Base-by-base conservation (phyloP, 768 basidiomycete genomes). In the Leccinum variicolor region DNA sequence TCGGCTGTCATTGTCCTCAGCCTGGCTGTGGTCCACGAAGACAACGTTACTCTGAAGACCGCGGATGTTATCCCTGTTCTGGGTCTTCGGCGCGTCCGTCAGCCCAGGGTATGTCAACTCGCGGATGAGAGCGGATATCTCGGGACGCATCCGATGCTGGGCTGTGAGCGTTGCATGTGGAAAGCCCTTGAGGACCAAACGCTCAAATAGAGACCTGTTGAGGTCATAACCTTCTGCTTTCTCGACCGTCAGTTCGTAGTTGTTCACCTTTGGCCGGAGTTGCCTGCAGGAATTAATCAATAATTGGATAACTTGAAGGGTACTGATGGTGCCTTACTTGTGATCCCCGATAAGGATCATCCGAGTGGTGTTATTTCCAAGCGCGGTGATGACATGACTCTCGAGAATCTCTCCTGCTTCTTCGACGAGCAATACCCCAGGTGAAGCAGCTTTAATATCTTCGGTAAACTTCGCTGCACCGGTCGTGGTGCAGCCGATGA, bases 91-190 rank as follows among this genome's bases (percentile, higher is more conserved):
- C 0, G 83, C 84, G 57, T 89, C 87, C 1, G 73, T 63, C 11
- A 89, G 80, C 15, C 83, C 83, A 0, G 84, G 84, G 61, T 90
- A 89, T 0, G 86, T 89, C 15, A 89, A 74, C 8, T 73, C 64
- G 14, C 87, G 80, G 33, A 89, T 78, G 23, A 88, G 73, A 0
- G 76, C 63, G 6, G 88, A 86, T 13, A 89, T 89, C 60, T 89
- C 86, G 1, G 87, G 88, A 8, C 87, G 78, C 88, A 89, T 89
- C 13, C 88, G 82, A 64, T 89, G 87, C 58, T 89, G 88, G 46
- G 77, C 64, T 0, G 62, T 66, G 17, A 89, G 79, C 0, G 78
- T 83, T 49, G 70, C 62, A 64, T 89, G 87, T 0, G 87, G 87
- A 63, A 83, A 89, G 0, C 79, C 81, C 57, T 78, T 78, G 10